Conservation (phyloP, 768 basidiomycete species). For the Harrya chromipes region DNA sequence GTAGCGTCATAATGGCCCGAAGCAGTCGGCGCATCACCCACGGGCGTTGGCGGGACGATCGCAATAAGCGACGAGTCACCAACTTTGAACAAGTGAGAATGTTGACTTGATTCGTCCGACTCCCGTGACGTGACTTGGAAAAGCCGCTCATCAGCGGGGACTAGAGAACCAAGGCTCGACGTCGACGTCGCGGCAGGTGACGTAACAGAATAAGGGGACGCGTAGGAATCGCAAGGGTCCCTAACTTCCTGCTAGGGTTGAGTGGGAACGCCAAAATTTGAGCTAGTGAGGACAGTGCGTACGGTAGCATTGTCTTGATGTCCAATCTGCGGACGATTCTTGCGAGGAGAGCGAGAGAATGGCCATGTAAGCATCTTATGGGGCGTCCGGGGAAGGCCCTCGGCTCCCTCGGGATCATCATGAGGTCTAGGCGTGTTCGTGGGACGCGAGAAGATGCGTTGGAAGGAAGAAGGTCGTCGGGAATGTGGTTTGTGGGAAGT, state of each 20-base stretch:
- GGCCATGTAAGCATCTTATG: conserved; percentile 32
- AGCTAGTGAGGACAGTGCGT: neutral
- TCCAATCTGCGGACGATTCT: conserved; percentile 7
- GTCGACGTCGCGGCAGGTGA: conserved; percentile 24
- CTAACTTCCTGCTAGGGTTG: conserved; percentile 3
- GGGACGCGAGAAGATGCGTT: conserved; percentile 31
- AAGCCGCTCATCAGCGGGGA: conserved; percentile 24
- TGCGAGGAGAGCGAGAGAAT: conserved; percentile 26
- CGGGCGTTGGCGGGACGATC: neutral
- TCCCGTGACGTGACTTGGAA: conserved; percentile 19
- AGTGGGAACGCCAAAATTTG: conserved; percentile 4
- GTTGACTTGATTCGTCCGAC: conserved; percentile 2
- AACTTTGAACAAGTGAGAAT: neutral
- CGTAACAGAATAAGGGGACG: conserved; percentile 12
- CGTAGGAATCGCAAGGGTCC: conserved; percentile 4
- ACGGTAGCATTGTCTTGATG: conserved; percentile 13
- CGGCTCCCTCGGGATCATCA: conserved; percentile 7
- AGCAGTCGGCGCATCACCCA: neutral
- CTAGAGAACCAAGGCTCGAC: conserved; percentile 30
- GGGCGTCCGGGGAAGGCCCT: conserved; percentile 15
- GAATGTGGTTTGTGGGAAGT: conserved; percentile 13
- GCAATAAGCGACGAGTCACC: conserved; percentile 7
- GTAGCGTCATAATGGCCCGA: conserved; percentile 1
- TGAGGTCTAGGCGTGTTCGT: conserved; percentile 9
- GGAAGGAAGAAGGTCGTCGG: conserved; percentile 24